These are phyloP conservation scores for Sinapis alba DNA, from an alignment of 441 rosid species.

Conservation along the genomic window DNA sequence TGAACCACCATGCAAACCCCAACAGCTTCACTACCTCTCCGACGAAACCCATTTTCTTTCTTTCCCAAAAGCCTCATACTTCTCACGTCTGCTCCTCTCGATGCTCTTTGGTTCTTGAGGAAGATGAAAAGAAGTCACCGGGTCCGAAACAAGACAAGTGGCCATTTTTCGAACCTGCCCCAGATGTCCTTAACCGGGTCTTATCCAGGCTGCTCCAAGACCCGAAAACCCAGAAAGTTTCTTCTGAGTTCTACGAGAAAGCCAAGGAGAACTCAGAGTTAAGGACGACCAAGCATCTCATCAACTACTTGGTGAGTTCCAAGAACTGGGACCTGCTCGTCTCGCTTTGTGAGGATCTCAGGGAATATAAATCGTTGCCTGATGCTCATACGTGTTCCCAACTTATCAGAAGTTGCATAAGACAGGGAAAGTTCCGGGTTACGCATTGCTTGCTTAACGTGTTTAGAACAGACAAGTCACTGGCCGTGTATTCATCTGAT, in stretches of 20 bases:
- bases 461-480: slow-evolving; percentile 44
- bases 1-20: slow-evolving; percentile 43
- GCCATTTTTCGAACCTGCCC: slow-evolving; percentile 38
- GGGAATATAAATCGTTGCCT: slow-evolving; percentile 55
- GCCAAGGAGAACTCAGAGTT: slow-evolving; percentile 58
- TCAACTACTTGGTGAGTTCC: slow-evolving; percentile 58
- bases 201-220: slow-evolving; percentile 54
- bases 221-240: slow-evolving; percentile 47
- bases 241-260: slow-evolving; percentile 59
- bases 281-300: slow-evolving; percentile 52
- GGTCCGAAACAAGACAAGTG: slow-evolving; percentile 31
- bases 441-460: slow-evolving; percentile 52
- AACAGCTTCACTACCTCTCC: slow-evolving; percentile 33
- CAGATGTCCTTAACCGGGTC: slow-evolving; percentile 47
- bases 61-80: slow-evolving; percentile 33
- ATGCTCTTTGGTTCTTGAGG: slow-evolving; percentile 56
- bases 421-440: slow-evolving; percentile 58
- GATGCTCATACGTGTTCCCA: slow-evolving; percentile 57
- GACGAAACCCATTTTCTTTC: slow-evolving; percentile 44
- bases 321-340: slow-evolving; percentile 66
- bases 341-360: slow-evolving; percentile 57
- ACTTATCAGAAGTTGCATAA: slow-evolving; percentile 56
- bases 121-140: slow-evolving; percentile 46
- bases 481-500: slow-evolving; percentile 52
- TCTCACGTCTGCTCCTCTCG: slow-evolving; percentile 45